Evolutionary conservation across 345 rosid species (phyloP), one percentile per base, ranked within the genome.

Genomic region (Moringa oleifera): DNA sequence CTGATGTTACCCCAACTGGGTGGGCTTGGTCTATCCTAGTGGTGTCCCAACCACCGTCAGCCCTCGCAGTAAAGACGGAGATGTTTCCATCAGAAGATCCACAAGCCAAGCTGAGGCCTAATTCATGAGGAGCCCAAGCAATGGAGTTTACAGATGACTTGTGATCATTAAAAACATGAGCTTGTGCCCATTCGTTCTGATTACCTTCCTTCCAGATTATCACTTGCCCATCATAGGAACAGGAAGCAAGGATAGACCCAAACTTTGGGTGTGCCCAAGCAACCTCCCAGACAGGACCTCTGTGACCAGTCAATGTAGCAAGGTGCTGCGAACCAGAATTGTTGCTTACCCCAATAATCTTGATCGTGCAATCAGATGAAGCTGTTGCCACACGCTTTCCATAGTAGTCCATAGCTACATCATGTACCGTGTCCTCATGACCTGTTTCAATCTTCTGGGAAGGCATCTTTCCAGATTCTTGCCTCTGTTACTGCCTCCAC

Each of bases 231-330:
- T 84, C 89, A 9, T 84, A 84, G 0, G 89, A 84, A 67, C 89
- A 84, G 8, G 89, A 84, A 56, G 87, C 89, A 0, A 84, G 83
- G 31, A 81, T 63, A 0, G 89, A 73, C 21, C 83, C 89, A 47
- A 70, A 84, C 68, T 84, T 84, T 10, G 89, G 89, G 59, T 84
- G 86, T 0, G 89, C 89, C 89, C 89, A 84, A 24, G 80, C 79
- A 28, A 81, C 81, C 73, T 82, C 76, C 89, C 85, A 84, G 51
- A 81, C 86, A 21, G 89, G 89, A 50, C 89, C 89, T 18, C 68
- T 73, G 45, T 84, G 89, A 51, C 86, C 89, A 2, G 75, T 71
- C 63, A 84, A 77, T 20, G 82, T 72, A 37, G 85, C 85, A 16
- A 84, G 79, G 23, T 62, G 83, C 61, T 81, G 86, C 1, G 84